Base-by-base conservation (phyloP, 148 eudicot genomes). In the Salicornia ramosissima region DNA sequence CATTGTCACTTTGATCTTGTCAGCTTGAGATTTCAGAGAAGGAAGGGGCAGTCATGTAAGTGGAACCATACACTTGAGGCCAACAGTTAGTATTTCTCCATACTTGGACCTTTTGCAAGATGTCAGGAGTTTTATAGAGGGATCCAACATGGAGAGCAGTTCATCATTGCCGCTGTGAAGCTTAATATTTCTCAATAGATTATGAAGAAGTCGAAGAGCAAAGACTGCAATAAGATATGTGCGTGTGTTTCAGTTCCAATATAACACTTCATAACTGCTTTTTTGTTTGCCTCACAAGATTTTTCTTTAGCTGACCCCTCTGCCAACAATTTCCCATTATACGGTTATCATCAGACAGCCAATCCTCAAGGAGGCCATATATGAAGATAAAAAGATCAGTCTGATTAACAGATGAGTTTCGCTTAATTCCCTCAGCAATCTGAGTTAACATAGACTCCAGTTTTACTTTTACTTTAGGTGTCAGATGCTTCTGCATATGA, bases 61-160 rank as follows among this genome's bases (percentile, higher is more conserved):
- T 6, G 75, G 83, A 68, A 76, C 69, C 67, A 94, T 74, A 65
- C 97, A 94, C 82, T 83, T 82, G n/a, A 90, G 87, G 0, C 96
- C 75, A 57, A 80, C 78, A 73, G 90, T 77, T 70, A 85, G 57
- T 49, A 90, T 73, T 70, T 84, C 91, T 69, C 90, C 97, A 71
- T 85, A 88, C 79, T 87, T 94, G 68, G 97, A 90, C 66, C 69
- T 88, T 82, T 90, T 79, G 79, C 98, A 94, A 56, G 80, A 80
- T 49, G 82, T 69, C 58, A 94, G 73, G 59, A 88, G 79, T 57
- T 76, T 58, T 19, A 94, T 81, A 75, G 90, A 94, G 47, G 98
- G 97, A 71, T 94, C 97, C 77, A 94, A 74, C 83, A 87, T 74
- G 29, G 88, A 76, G 22, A 94, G 74, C 8, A 88, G 76, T 46